Percentiles rank a stretch among this genome's conserved stretches.
phyloP scores from a whole-genome alignment of 1,139 yeast species.

The Hanseniaspora gamundiae region DNA sequence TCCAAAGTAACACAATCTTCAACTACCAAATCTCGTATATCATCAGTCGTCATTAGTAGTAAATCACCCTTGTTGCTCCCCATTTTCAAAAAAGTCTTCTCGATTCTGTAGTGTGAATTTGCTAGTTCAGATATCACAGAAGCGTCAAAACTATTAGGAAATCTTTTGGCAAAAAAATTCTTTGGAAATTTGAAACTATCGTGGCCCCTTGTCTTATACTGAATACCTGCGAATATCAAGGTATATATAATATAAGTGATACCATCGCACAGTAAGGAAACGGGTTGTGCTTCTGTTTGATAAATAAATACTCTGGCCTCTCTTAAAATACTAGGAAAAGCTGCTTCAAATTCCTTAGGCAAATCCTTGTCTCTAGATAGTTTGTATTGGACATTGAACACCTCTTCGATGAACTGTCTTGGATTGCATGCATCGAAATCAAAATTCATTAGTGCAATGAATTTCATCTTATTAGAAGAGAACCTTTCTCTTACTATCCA shows the following conservation, averaged over 20 bases:
- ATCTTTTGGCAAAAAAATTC: conserved; percentile 21
- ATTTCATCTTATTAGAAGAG: conserved; percentile 21
- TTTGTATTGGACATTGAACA: conserved; percentile 24
- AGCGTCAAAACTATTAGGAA: conserved; percentile 15
- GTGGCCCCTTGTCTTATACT: conserved; percentile 19
- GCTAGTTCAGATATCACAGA: conserved; percentile 17
- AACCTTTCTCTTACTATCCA: conserved; percentile 26
- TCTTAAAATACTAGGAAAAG: conserved; percentile 22
- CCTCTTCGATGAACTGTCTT: conserved; percentile 24
- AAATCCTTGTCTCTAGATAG: conserved; percentile 21
- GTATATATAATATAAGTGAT: conserved; percentile 20
- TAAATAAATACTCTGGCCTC: conserved; percentile 24
- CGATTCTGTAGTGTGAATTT: conserved; percentile 21
- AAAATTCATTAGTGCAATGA: conserved; percentile 23
- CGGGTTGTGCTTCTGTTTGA: conserved; percentile 26
- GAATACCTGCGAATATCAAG: conserved; percentile 22
- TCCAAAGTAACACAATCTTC: conserved; percentile 11
- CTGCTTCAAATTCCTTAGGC: conserved; percentile 10
- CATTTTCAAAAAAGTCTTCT: conserved; percentile 23
- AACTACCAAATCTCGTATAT: conserved; percentile 16
- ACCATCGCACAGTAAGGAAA: conserved; percentile 24
- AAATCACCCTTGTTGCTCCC: conserved; percentile 25
- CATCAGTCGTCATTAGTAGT: conserved; percentile 16
- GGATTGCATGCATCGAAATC: conserved; percentile 24
- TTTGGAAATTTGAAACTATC: conserved; percentile 19